A percentile compares a stretch with the other conserved stretches of the same genome.
phyloP scores from a whole-genome alignment of 1,284 basidiomycete genomes.

The Puccinia brachypodii region DNA sequence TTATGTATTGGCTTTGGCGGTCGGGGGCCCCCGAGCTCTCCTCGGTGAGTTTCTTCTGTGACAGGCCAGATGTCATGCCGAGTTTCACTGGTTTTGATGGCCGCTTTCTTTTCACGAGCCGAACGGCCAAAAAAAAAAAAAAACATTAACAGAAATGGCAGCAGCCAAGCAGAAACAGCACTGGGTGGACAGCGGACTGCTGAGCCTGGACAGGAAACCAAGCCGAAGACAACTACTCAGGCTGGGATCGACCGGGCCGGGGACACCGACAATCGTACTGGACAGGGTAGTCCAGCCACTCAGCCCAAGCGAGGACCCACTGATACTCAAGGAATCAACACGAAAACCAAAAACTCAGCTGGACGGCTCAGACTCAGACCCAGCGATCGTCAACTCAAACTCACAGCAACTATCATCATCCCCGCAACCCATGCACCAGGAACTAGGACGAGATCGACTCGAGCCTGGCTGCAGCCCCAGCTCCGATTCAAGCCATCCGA shows the following conservation, averaged over 20 bases:
- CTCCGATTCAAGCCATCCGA: too few relatives aligned
- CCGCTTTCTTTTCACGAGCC: background rate
- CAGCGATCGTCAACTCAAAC: background rate
- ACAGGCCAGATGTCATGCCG: background rate
- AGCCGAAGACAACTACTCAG: background rate
- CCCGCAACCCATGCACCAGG: too few relatives aligned
- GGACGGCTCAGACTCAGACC: background rate
- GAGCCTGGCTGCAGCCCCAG: too few relatives aligned
- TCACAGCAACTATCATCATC: too few relatives aligned
- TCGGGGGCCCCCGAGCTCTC: too few relatives aligned
- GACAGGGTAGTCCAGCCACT: background rate
- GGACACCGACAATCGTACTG: conserved; percentile 25
- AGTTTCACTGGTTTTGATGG: background rate
- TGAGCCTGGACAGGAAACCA: too few relatives aligned
- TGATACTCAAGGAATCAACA: conserved; percentile 29
- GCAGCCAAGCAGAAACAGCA: background rate
- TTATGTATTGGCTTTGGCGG: too few relatives aligned
- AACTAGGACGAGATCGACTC: too few relatives aligned
- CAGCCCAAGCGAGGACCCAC: conserved; percentile 25
- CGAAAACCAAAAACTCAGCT: background rate
- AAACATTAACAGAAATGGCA: background rate
- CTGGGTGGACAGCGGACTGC: too few relatives aligned
- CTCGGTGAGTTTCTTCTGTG: too few relatives aligned
- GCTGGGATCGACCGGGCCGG: background rate
- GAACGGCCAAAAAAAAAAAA: conserved; percentile 6